These are phyloP conservation scores for Alternaria solani DNA, from an alignment of 2,329 filamentous ascomycete species.

Conservation along the genomic window DNA sequence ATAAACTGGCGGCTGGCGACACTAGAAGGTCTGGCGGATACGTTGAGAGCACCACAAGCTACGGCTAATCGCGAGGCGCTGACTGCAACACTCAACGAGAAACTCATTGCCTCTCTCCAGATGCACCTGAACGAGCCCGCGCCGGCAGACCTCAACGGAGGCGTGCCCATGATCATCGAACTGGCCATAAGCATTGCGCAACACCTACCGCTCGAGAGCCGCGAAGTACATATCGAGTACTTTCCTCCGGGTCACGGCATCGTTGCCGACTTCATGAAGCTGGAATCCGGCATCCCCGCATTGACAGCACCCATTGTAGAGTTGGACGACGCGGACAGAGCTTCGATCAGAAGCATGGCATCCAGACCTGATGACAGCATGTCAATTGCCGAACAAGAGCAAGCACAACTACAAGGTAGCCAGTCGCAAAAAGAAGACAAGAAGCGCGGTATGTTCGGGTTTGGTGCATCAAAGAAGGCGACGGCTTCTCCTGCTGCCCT, in stretches of 20 bases:
- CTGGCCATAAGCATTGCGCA: constrained; percentile 84
- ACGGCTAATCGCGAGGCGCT: constrained; percentile 70
- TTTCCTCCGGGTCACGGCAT: constrained; percentile 79
- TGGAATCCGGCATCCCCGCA: constrained; percentile 68
- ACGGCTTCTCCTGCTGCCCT: constrained; percentile 39
- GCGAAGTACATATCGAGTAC: constrained; percentile 88
- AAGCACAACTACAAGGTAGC: constrained; percentile 42
- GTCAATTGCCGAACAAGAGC: constrained; percentile 42
- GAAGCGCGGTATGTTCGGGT: constrained; percentile 55
- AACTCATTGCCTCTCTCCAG: constrained; percentile 74
- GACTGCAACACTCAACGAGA: constrained; percentile 66
- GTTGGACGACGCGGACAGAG: constrained; percentile 54
- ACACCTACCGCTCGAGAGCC: constrained; percentile 87
- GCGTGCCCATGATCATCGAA: constrained; percentile 91
- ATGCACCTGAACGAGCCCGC: constrained; percentile 79
- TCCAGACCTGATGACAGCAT: constrained; percentile 42
- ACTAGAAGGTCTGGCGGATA: constrained; percentile 82
- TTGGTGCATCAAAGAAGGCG: constrained; percentile 52
- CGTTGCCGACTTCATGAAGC: constrained; percentile 80
- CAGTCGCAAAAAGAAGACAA: constrained; percentile 45
- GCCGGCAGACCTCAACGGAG: constrained; percentile 83
- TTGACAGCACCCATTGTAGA: constrained; percentile 54
- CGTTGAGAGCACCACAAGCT: constrained; percentile 71
- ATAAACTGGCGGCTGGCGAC: constrained; percentile 94
- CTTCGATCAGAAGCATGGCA: constrained; percentile 45